These are phyloP conservation scores for Lipomyces mesembrius DNA, from an alignment of 805 yeast species.

Conservation along the genomic window DNA sequence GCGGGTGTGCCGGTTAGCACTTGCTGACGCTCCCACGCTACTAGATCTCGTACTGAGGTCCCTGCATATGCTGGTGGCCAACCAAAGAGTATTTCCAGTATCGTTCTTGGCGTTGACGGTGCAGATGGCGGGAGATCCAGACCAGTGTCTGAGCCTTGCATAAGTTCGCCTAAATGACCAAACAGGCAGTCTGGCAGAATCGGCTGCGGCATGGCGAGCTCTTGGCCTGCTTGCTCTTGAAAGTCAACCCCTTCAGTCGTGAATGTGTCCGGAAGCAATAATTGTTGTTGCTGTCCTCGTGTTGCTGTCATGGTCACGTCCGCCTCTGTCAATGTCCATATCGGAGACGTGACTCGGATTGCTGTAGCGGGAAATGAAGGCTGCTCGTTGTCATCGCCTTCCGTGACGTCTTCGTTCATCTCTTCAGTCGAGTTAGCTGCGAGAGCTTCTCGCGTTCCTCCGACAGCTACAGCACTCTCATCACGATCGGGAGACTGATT, in stretches of 20 bases:
- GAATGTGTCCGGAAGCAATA: neutral
- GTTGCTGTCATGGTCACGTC: neutral
- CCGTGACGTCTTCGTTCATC: neutral
- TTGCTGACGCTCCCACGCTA: slow-evolving; percentile 10
- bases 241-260: neutral
- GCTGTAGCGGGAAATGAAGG: slow-evolving; percentile 26
- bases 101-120: slow-evolving; percentile 6
- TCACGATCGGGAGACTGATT: slow-evolving; percentile 10
- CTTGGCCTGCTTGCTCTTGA: neutral
- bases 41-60: neutral
- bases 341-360: slow-evolving; percentile 32
- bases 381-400: slow-evolving; percentile 7
- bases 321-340: slow-evolving; percentile 32
- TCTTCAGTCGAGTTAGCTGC: neutral
- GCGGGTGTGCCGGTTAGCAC: slow-evolving; percentile 15
- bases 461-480: neutral
- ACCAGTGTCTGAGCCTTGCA: slow-evolving; percentile 25
- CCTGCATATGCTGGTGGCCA: slow-evolving; percentile 12
- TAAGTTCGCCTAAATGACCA: slow-evolving; percentile 28
- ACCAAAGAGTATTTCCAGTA: slow-evolving; percentile 26
- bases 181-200: slow-evolving; percentile 36
- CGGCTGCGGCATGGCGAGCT: slow-evolving; percentile 30
- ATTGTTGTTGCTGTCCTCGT: neutral
- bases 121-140: slow-evolving; percentile 11
- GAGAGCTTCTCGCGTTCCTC: neutral